Conservation (phyloP, 768 basidiomycete species). For the Naganishia vaughanmartiniae region DNA sequence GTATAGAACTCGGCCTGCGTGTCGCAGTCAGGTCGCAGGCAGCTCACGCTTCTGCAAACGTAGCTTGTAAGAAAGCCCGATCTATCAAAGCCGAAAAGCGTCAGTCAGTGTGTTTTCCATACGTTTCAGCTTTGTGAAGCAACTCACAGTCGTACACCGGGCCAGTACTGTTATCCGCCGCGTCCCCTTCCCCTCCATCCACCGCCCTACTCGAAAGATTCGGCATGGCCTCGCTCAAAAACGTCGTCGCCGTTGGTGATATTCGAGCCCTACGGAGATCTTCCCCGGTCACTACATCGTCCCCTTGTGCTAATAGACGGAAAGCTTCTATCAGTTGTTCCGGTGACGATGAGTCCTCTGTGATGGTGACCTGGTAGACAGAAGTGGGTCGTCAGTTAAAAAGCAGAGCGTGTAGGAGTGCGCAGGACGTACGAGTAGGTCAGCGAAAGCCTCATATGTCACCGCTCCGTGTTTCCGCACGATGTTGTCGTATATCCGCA, state of each 20-base stretch:
- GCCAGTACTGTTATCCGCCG: conserved; percentile 25
- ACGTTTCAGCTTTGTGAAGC: conserved; percentile 27
- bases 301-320: conserved; percentile 68
- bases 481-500: conserved; percentile 75
- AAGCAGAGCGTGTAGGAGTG: neutral
- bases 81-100: neutral
- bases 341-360: conserved; percentile 88
- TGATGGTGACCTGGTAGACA: conserved; percentile 75
- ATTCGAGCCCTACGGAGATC: conserved; percentile 16
- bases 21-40: no score
- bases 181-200: conserved; percentile 5
- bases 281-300: conserved; percentile 18
- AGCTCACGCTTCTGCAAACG: neutral
- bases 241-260: conserved; percentile 64
- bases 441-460: conserved; percentile 89
- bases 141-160: conserved; percentile 34
- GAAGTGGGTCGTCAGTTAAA: neutral
- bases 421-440: conserved; percentile 68
- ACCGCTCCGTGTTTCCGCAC: conserved; percentile 79
- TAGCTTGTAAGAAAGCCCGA: conserved; percentile 10
- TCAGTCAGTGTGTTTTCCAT: neutral
- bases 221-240: conserved; percentile 80
- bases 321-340: conserved; percentile 92
- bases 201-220: conserved; percentile 36
- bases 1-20: no score